A percentile compares a stretch with the other conserved stretches of the same genome.
These are phyloP conservation scores for Rhazya stricta DNA, from an alignment of 257 asterid species.

Conservation along the genomic window DNA sequence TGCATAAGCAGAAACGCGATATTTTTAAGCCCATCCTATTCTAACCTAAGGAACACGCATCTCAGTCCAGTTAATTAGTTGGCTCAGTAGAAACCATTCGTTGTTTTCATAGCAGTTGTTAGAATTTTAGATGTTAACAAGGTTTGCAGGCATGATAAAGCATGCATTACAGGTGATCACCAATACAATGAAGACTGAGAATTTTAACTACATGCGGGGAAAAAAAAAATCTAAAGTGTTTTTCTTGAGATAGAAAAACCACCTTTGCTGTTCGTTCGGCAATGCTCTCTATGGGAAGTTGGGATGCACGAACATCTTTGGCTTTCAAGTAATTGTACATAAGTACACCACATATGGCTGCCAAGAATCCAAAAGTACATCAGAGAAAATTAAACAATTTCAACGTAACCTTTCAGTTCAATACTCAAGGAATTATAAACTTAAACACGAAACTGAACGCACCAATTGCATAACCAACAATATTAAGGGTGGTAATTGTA, in stretches of 20 bases:
- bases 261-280: conserved; percentile 60
- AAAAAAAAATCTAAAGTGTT: not conserved
- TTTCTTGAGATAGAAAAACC: not conserved
- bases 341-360: conserved; percentile 91
- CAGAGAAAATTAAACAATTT: not conserved
- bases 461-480: conserved; percentile 96
- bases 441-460: conserved; percentile 19
- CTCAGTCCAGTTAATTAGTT: not conserved
- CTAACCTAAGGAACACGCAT: not conserved
- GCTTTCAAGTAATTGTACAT: conserved; percentile 66
- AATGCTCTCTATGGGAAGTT: conserved; percentile 37
- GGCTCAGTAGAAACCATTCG: not conserved
- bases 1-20: not conserved
- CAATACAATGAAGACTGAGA: not conserved
- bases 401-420: not conserved
- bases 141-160: not conserved
- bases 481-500: conserved; percentile 69
- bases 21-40: not conserved
- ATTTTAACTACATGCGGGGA: not conserved
- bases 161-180: not conserved
- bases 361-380: conserved; percentile 4
- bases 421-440: not conserved
- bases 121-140: not conserved
- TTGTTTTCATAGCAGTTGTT: not conserved
- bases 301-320: conserved; percentile 52